Evolutionary conservation across 441 rosid species (phyloP), one percentile per base, ranked within the genome.

Genomic region (Croton laevigatus): DNA sequence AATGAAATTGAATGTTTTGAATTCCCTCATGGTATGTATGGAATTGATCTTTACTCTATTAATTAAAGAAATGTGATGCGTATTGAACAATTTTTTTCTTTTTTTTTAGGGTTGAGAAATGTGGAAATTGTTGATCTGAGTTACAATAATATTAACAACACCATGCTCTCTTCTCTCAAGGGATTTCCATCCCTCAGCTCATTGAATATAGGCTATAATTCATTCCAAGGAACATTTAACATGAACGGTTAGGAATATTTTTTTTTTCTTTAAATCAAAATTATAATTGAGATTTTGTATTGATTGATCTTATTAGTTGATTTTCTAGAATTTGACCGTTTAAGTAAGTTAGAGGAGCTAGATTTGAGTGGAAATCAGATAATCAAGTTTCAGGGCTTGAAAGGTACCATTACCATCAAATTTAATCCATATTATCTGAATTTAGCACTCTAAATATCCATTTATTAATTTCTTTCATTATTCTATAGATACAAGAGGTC

Each of bases 171-270:
- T 78, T 22, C 0, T 4, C n/a, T n/a, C 1, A 0, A 5, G 7
- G 52, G 5, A 68, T 55, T 44, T n/a, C 37, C 62, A 22, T 59
- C 45, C 54, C 54, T 69, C 0, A 69, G 44, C 22, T 10, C 7
- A 1, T 8, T 75, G 59, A 14, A 12, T 62, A 10, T 64, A 9
- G 0, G 0, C 0, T 0, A 4, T 1, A 73, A 62, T 59, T 5
- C 20, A 51, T 23, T 70, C 13, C 34, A 62, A 11, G 73, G 75
- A 69, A 54, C 49, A 20, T 0, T 75, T 10, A 19, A 49, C 36
- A 2, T 75, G 6, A 19, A 48, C 72, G 75, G 79, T 75, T 55
- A 65, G 23, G 14, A 20, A 3, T 42, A 17, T n/a, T 49, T 16
- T 1, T 17, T 13, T 45, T 45, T 45, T 49, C 4, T 14, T 13